phyloP scores from a whole-genome alignment of 345 rosid species.

The Eucalyptus erythrocorys region DNA sequence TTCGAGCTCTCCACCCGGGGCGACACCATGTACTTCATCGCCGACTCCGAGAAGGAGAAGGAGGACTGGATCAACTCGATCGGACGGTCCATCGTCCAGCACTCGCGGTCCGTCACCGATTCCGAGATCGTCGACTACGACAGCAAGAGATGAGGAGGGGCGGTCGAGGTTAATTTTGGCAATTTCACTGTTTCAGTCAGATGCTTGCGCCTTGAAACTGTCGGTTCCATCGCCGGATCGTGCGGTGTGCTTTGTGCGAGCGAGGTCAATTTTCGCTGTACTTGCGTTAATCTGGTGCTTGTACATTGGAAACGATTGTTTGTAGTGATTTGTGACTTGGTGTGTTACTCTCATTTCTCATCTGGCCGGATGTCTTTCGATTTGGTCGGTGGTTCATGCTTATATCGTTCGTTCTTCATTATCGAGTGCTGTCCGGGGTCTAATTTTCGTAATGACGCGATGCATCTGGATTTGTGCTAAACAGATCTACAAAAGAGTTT shows the following conservation, averaged over 20 bases:
- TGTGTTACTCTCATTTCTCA: background rate
- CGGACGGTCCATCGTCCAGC: slow-evolving; percentile 68
- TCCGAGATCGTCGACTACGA: slow-evolving; percentile 62
- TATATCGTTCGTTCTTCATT: background rate
- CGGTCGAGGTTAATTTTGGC: background rate
- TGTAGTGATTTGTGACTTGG: background rate
- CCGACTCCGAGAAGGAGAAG: slow-evolving; percentile 66
- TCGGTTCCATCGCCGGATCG: background rate
- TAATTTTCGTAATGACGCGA: background rate
- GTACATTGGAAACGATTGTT: background rate
- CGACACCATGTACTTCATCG: slow-evolving; percentile 58
- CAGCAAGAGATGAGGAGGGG: slow-evolving; percentile 13
- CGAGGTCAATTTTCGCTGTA: background rate
- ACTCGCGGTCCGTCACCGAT: slow-evolving; percentile 60
- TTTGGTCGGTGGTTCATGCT: background rate
- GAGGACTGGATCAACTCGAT: slow-evolving; percentile 81
- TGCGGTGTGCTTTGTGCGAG: background rate
- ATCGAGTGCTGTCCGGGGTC: background rate
- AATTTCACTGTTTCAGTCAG: background rate
- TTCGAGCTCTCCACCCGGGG: slow-evolving; percentile 48
- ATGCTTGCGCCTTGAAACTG: background rate
- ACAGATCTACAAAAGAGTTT: background rate
- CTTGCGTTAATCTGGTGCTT: background rate
- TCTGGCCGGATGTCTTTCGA: background rate
- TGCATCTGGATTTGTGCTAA: background rate